Base-by-base conservation (phyloP, 176 grass and related monocot genomes). In the Oryza glumipatula region DNA sequence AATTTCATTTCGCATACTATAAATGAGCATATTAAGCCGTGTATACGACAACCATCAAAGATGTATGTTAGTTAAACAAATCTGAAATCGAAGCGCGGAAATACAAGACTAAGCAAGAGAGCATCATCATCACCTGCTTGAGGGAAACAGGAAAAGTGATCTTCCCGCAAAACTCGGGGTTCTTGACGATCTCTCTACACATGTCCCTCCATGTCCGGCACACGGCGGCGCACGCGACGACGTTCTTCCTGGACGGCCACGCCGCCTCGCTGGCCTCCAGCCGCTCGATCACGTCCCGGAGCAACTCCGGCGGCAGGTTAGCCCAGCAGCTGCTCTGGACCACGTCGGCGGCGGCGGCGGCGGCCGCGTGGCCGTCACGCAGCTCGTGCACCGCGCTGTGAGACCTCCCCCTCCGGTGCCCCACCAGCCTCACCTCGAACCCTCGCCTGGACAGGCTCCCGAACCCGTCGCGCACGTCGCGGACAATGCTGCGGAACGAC, bases 101-200 rank as follows among this genome's bases (percentile, higher is more conserved):
- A 30, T 17, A 76, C 23, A 79, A 30, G n/a, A 76, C 23, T 21
- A 76, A 71, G 46, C 3, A 49, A 4, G 75, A 35, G 26, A 41
- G 4, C 39, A 41, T 41, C 7, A 41, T 41, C 65, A 79, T 90
- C 76, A 94, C 93, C 93, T 95, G 93, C 83, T 95, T 95, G 22
- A 95, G 71, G 68, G 93, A 92, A 32, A 90, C 46, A 32, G 93
- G 90, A 88, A 95, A 95, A 77, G 93, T 95, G 43, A 95, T 78
- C 86, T 90, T 92, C 23, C 90, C 90, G 76, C 74, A 90, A 72
- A 92, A 90, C 64, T 95, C 93, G 12, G 76, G 90, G 67, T 67
- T 89, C 80, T 86, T 95, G 67, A 92, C 93, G 21, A 92, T 90
- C 79, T 95, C 93, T 83, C 88, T 87, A 80, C 89, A 92, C 66